Conservation (phyloP, 352 stramenopile species). For the Pythium brassicae region DNA sequence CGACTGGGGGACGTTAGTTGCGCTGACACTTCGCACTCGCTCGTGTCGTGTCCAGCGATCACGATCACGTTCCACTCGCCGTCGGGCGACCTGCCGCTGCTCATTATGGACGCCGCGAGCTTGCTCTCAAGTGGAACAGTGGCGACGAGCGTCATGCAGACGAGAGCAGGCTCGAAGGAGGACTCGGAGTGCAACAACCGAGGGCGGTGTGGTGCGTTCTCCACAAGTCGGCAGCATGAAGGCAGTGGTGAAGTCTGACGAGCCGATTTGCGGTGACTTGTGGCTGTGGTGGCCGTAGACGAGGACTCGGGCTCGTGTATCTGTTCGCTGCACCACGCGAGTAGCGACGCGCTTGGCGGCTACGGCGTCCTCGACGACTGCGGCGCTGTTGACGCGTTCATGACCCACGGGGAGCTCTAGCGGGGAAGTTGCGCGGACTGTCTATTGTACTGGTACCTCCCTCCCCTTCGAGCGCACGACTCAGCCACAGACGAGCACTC, state of each 20-base stretch:
- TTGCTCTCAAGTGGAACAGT: slow-evolving; percentile 32
- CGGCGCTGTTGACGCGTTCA: slow-evolving; percentile 56
- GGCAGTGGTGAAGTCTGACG: too few species aligned
- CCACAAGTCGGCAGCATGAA: too few species aligned
- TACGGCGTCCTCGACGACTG: slow-evolving; percentile 56
- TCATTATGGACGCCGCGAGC: slow-evolving; percentile 24
- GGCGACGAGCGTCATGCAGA: slow-evolving; percentile 19
- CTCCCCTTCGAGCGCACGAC: too few species aligned
- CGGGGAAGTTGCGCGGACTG: too few species aligned
- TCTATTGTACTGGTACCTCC: too few species aligned
- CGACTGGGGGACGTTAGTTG: too few species aligned
- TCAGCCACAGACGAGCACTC: too few species aligned
- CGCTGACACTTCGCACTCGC: too few species aligned
- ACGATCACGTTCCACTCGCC: slow-evolving; percentile 61
- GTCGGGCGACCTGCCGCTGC: slow-evolving; percentile 47
- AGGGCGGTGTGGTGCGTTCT: slow-evolving; percentile 53
- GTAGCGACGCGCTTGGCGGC: slow-evolving; percentile 46
- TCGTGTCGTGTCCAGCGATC: slow-evolving; percentile 18
- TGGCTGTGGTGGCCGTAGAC: slow-evolving; percentile 21
- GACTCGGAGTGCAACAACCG: slow-evolving; percentile 73
- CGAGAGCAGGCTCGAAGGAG: slow-evolving; percentile 49
- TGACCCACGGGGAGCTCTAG: slow-evolving; percentile 48
- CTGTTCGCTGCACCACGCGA: slow-evolving; percentile 54
- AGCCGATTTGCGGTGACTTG: neutral
- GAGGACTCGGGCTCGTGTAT: slow-evolving; percentile 57